Evolutionary conservation across 495 filamentous ascomycete species (phyloP), one percentile per base, ranked within the genome.

Genomic region (Daldinia childiae): DNA sequence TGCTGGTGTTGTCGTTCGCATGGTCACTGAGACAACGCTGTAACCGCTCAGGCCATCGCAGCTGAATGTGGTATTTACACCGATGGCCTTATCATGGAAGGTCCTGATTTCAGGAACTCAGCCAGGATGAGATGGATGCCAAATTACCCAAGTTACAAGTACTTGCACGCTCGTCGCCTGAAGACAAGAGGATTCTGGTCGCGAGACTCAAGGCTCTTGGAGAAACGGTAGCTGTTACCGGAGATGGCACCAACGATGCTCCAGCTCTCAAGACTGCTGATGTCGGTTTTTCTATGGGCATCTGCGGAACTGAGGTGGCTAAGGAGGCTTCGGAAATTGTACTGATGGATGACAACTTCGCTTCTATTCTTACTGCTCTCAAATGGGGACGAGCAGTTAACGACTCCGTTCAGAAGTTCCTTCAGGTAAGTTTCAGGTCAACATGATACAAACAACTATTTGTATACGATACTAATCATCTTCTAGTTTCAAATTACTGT

Each of bases 321-420:
- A 97, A 96, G 76, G 93, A 96, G 75, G 93, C 93, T 15, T 95
- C 93, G n/a, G 90, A 92, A 43, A 97, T 97, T 68, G 93, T 97
- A 69, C 81, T 97, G 58, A 94, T 96, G 90, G 93, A 97, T 74
- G 93, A 97, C 78, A 94, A 97, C 73, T 97, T 97, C 78, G 79
- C 92, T 7, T 96, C 93, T 21, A 97, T 97, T 70, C 88, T 97
- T 57, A 93, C 92, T 74, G 94, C 93, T 58, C 87, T 97, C 68
- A 88, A 91, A 79, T 96, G 93, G 93, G 93, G 94, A 72, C 87
- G 94, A 63, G 90, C 92, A 38, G 92, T 95, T 51, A 95, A 95
- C 74, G 93, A 97, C 77, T 89, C 92, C 6, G 92, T 97, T 43
- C 91, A 93, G 83, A 96, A 96, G 79, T 97, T 97, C 78, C 84